Percentiles rank a stretch among this genome's conserved stretches.
These are phyloP conservation scores for Catenaria anguillulae DNA, from an alignment of 371 early-diverging fungal species.

Conservation along the genomic window DNA sequence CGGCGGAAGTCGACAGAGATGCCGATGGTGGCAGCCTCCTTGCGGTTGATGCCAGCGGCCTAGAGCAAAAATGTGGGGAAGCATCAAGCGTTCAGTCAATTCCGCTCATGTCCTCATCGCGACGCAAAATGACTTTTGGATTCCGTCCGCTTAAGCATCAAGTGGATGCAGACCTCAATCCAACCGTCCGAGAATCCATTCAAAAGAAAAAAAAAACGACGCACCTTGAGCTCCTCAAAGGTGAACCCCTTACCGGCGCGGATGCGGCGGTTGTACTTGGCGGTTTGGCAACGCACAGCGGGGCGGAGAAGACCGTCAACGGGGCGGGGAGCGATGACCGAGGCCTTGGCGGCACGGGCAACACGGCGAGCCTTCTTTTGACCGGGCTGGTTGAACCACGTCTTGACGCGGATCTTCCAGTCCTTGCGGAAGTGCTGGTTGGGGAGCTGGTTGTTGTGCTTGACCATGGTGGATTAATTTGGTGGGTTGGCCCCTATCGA, in stretches of 20 bases:
- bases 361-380: slow-evolving; percentile 82
- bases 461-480: slow-evolving; percentile 50
- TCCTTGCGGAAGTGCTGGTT: slow-evolving; percentile 98
- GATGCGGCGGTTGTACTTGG: slow-evolving; percentile 98
- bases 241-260: slow-evolving; percentile 99
- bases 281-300: slow-evolving; percentile 93
- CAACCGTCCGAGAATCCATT: no score
- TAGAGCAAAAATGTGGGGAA: no score
- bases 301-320: slow-evolving; percentile 95
- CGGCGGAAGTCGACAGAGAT: slow-evolving; percentile 98
- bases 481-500: no score
- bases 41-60: slow-evolving; percentile 86
- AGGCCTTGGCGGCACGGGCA: slow-evolving; percentile 88
- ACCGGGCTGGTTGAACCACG: slow-evolving; percentile 99
- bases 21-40: slow-evolving; percentile 93
- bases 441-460: slow-evolving; percentile 98
- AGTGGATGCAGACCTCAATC: no score
- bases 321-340: slow-evolving; percentile 91
- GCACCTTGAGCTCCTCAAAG: slow-evolving; percentile 93
- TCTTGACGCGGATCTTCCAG: slow-evolving; percentile 94
- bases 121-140: no score
- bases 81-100: no score
- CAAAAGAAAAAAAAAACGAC: no score
- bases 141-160: no score
- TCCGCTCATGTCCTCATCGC: no score